Conservation (phyloP, 2,329 filamentous ascomycete species). For the Chrysosporium queenslandicum region DNA sequence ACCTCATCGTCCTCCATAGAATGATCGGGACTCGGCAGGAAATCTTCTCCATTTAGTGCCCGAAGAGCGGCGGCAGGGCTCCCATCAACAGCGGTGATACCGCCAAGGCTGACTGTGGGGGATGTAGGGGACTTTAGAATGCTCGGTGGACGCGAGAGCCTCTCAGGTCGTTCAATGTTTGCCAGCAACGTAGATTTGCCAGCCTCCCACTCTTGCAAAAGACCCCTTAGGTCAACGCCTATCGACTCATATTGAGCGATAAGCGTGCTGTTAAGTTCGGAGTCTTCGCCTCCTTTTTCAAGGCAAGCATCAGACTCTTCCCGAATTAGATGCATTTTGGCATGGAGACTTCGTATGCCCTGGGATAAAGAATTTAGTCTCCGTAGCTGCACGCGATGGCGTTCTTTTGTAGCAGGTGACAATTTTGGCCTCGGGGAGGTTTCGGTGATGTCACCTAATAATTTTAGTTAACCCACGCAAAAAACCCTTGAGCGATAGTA, state of each 20-base stretch:
- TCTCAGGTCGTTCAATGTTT: conserved; percentile 58
- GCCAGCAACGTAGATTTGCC: conserved; percentile 73
- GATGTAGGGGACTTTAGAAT: conserved; percentile 33
- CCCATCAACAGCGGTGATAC: conserved; percentile 43
- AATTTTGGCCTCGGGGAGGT: conserved; percentile 34
- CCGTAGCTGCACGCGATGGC: conserved; percentile 74
- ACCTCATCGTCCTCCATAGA: conserved; percentile 54
- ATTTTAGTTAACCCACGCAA: conserved; percentile 11
- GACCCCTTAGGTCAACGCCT: conserved; percentile 68
- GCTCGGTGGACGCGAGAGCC: conserved; percentile 45
- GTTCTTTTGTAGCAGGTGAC: conserved; percentile 55
- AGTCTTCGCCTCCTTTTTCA: conserved; percentile 57
- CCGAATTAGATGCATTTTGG: conserved; percentile 81
- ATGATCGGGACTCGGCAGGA: conserved; percentile 23
- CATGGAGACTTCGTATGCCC: conserved; percentile 82
- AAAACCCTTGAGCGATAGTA: conserved; percentile 15
- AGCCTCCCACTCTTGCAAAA: conserved; percentile 77
- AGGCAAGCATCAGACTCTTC: conserved; percentile 78
- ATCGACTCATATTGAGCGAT: conserved; percentile 92
- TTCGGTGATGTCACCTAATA: conserved; percentile 35
- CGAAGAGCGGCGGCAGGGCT: conserved; percentile 61
- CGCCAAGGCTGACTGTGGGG: conserved; percentile 39
- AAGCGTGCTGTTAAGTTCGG: conserved; percentile 66
- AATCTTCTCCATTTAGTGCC: conserved; percentile 63
- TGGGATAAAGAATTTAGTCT: conserved; percentile 82